Conservation (phyloP, 2,329 filamentous ascomycete genomes). For the Colletotrichum cuscutae region DNA sequence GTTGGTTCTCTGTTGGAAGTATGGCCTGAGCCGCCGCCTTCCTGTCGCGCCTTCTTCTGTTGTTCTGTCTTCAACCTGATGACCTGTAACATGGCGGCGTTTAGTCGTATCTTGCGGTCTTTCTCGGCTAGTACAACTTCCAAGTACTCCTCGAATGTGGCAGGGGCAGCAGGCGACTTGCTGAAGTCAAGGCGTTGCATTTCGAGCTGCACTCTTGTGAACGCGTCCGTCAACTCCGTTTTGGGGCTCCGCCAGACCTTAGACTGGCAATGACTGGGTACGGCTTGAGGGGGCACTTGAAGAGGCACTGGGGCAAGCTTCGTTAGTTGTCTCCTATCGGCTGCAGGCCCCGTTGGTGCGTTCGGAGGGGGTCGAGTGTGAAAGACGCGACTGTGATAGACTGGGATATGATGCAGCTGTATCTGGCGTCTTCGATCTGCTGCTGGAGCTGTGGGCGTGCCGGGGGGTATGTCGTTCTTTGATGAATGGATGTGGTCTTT, state of each 20-base stretch:
- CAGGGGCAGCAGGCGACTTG: slow-evolving; percentile 50
- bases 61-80: neutral
- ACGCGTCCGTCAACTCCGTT: slow-evolving; percentile 45
- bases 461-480: neutral
- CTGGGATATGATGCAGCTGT: slow-evolving; percentile 2
- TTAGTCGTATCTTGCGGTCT: slow-evolving; percentile 13
- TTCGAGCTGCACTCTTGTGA: slow-evolving; percentile 48
- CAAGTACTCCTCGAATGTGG: slow-evolving; percentile 45
- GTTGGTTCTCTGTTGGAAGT: slow-evolving; percentile 1
- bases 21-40: neutral
- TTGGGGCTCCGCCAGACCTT: slow-evolving; percentile 51
- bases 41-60: slow-evolving; percentile 37
- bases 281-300: neutral
- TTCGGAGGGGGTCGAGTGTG: slow-evolving; percentile 18
- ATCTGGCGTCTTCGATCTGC: slow-evolving; percentile 15
- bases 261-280: slow-evolving; percentile 40
- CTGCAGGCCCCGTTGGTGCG: neutral
- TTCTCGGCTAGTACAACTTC: neutral
- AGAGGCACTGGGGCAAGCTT: neutral
- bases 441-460: neutral
- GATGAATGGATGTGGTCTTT: neutral
- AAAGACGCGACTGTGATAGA: neutral
- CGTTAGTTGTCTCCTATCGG: neutral
- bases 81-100: neutral
- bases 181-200: slow-evolving; percentile 48